Evolutionary conservation across 2,329 filamentous ascomycete species (phyloP), one percentile per base, ranked within the genome.

Genomic region (Rhynchosporium secalis): DNA sequence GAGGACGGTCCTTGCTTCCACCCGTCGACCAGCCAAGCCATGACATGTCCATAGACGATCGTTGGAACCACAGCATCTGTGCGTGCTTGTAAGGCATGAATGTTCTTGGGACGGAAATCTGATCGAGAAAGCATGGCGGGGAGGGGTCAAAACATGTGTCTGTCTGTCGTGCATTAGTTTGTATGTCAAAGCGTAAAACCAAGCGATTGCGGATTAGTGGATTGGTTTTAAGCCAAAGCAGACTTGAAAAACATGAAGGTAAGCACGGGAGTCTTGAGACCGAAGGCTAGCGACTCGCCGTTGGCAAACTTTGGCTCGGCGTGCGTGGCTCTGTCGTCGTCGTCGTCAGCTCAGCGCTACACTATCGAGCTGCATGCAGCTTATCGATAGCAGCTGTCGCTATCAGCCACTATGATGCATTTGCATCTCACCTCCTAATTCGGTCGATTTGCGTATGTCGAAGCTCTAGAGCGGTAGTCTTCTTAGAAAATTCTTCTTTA

Each of bases 301-400:
- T 59, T 59, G 57, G 57, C 20, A 20, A 20, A 20, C 20, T 20
- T 20, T n/a, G 13, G 12, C 41, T 40, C 5, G 13, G 9, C 20
- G 20, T 20, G 20, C 20, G 20, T 20, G 20, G 20, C 20, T 20
- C 20, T 20, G 20, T 20, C 20, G 20, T 20, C 20, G 20, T 20
- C 20, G 20, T 15, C 43, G 43, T 28, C 28, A 41, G 46, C 8
- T 48, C 20, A 36, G 38, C 43, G 40, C 54, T 52, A 51, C 20
- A 20, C 20, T 20, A 20, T 56, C 28, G 45, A 47, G 28, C 56
- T 60, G 52, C 61, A 63, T 59, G 47, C 41, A 60, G 62, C 62
- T 63, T 63, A 60, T 63, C 62, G 62, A 63, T 63, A 63, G 29
- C 62, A 63, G 57, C 54, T 20, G 58, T 57, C 12, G 28, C 20